Conservation (phyloP, 257 asterid genomes). For the Nicotiana undulata region DNA sequence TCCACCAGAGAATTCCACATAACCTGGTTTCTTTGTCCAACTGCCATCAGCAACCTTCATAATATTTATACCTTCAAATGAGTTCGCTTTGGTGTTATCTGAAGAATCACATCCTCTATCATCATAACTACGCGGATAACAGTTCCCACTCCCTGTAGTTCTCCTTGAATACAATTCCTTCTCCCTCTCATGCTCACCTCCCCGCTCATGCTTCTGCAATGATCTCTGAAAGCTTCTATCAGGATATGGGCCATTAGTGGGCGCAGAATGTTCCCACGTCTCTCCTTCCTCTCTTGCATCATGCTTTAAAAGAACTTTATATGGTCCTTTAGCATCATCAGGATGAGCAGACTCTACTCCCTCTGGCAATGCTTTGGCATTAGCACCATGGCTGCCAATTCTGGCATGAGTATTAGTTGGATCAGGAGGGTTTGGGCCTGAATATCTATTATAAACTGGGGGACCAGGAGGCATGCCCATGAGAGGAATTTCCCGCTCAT, state of each 20-base stretch:
- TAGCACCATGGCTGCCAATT: slow-evolving; percentile 37
- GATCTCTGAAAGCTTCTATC: slow-evolving; percentile 30
- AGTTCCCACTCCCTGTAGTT: slow-evolving; percentile 24
- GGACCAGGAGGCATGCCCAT: slow-evolving; percentile 59
- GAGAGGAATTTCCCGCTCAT: slow-evolving; percentile 61
- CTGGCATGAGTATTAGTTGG: slow-evolving; percentile 44
- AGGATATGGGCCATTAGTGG: slow-evolving; percentile 23
- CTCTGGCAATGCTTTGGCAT: slow-evolving; percentile 36
- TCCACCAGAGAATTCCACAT: slow-evolving; percentile 29
- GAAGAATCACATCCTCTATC: slow-evolving; percentile 30
- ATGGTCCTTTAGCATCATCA: slow-evolving; percentile 39
- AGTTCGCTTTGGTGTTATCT: slow-evolving; percentile 24
- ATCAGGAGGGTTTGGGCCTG: slow-evolving; percentile 49
- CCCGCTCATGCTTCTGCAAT: slow-evolving; percentile 62
- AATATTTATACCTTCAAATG: slow-evolving; percentile 30
- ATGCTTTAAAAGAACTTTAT: slow-evolving; percentile 41
- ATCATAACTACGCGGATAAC: slow-evolving; percentile 26
- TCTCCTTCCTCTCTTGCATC: slow-evolving; percentile 52
- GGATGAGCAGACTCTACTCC: slow-evolving; percentile 40
- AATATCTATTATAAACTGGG: slow-evolving; percentile 53
- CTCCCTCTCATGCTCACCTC: slow-evolving; percentile 56
- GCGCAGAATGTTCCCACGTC: slow-evolving; percentile 31
- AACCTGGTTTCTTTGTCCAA: slow-evolving; percentile 30
- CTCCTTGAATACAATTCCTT: slow-evolving; percentile 36
- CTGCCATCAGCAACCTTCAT: slow-evolving; percentile 31